Evolutionary conservation across 495 filamentous ascomycete genomes (phyloP).

Genomic region (Symbiotaphrina buchneri): DNA sequence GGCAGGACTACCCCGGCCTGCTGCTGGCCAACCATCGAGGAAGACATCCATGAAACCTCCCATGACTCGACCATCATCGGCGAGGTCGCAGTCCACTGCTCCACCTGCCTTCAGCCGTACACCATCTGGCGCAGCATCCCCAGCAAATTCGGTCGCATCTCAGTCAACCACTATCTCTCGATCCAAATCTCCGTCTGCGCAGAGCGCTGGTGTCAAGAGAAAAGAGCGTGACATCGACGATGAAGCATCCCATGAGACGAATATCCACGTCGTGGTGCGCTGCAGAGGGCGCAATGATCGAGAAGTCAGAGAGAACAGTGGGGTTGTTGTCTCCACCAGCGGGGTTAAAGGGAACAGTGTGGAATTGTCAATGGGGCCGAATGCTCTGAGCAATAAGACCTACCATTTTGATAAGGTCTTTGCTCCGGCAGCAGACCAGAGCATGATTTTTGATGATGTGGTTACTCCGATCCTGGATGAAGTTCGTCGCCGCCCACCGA

Average conservation of each 20-base stretch:
- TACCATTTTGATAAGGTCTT: slow-evolving; percentile 97
- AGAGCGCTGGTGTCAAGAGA: slow-evolving; percentile 34
- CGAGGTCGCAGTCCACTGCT: slow-evolving; percentile 21
- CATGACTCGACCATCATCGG: slow-evolving; percentile 17
- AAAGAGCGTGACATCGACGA: slow-evolving; percentile 68
- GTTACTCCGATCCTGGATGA: slow-evolving; percentile 82
- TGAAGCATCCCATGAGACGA: slow-evolving; percentile 59
- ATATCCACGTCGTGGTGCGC: slow-evolving; percentile 90
- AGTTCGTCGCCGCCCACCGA: slow-evolving; percentile 23
- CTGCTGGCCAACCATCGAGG: slow-evolving; percentile 24
- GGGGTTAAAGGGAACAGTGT: slow-evolving; percentile 65
- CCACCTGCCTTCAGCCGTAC: slow-evolving; percentile 18
- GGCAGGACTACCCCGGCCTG: slow-evolving; percentile 30
- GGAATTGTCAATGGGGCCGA: slow-evolving; percentile 80
- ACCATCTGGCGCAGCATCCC: slow-evolving; percentile 28
- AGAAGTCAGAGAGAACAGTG: slow-evolving; percentile 80
- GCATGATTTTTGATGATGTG: slow-evolving; percentile 81
- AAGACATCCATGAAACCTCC: slow-evolving; percentile 33
- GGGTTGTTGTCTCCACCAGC: slow-evolving; percentile 72
- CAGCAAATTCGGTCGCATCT: slow-evolving; percentile 37
- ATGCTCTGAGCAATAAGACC: slow-evolving; percentile 79
- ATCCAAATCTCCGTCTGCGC: slow-evolving; percentile 20
- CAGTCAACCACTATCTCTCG: slow-evolving; percentile 22
- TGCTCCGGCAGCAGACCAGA: slow-evolving; percentile 83
- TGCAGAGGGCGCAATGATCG: slow-evolving; percentile 84